These are phyloP conservation scores for Dryas drummondii DNA, from an alignment of 306 rosid species.

Conservation along the genomic window DNA sequence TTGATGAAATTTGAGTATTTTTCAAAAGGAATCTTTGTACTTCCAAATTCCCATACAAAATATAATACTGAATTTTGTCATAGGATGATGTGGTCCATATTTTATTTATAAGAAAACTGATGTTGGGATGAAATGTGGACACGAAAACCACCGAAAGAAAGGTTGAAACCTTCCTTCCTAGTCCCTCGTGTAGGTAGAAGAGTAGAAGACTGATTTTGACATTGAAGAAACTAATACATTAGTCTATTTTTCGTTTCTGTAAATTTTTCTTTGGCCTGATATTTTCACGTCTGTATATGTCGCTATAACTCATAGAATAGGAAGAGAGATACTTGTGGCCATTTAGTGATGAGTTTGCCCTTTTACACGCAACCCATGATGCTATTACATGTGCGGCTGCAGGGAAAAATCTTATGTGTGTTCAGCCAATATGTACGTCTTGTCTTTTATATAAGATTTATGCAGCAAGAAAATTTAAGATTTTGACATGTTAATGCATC, in stretches of 20 bases:
- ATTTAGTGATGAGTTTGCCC: slow-evolving; percentile 9
- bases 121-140: slow-evolving; percentile 5
- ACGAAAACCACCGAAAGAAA: slow-evolving; percentile 25
- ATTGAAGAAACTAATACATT: neutral
- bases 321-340: slow-evolving; percentile 14
- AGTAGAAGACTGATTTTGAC: slow-evolving; percentile 21
- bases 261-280: too few relatives aligned
- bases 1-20: neutral
- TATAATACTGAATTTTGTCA: slow-evolving; percentile 22
- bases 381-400: neutral
- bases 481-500: slow-evolving; percentile 6
- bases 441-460: slow-evolving; percentile 15
- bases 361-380: slow-evolving; percentile 32
- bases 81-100: slow-evolving; percentile 29
- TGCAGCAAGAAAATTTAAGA: slow-evolving; percentile 1
- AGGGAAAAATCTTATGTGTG: neutral
- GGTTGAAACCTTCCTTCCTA: slow-evolving; percentile 23
- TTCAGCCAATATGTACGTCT: slow-evolving; percentile 11
- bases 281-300: neutral
- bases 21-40: slow-evolving; percentile 20
- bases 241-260: neutral
- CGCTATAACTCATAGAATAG: neutral
- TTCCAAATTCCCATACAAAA: slow-evolving; percentile 1
- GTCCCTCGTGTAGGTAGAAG: neutral
- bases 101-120: slow-evolving; percentile 11